phyloP scores from a whole-genome alignment of 1,139 yeast genomes.

The Wickerhamomyces sp. region DNA sequence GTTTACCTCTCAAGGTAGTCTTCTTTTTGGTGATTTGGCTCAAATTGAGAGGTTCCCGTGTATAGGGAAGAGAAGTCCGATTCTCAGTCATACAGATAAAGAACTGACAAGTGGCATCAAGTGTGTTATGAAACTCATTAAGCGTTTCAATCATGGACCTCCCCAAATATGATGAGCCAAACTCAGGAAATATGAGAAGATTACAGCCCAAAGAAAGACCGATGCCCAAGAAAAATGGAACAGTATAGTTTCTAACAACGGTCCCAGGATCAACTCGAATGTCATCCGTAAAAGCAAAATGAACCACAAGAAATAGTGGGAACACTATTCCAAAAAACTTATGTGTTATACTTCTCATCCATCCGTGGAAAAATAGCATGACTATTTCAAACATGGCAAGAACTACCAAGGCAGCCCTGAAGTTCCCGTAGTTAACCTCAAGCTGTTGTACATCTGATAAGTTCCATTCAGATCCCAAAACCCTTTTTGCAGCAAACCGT shows the following conservation, averaged over 20 bases:
- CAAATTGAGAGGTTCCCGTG: constrained; percentile 22
- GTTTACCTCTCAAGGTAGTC: constrained; percentile 27
- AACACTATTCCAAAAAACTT: constrained; percentile 41
- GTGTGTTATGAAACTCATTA: constrained; percentile 35
- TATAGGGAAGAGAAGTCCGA: constrained; percentile 11
- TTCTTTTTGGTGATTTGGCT: constrained; percentile 28
- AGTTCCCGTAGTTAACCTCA: constrained; percentile 24
- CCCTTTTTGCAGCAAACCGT: constrained; percentile 35
- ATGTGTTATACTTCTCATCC: constrained; percentile 42
- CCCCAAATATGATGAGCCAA: constrained; percentile 45
- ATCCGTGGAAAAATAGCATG: constrained; percentile 43
- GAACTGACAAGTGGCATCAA: constrained; percentile 34
- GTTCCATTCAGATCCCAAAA: constrained; percentile 27
- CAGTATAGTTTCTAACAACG: constrained; percentile 32
- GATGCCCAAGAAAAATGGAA: constrained; percentile 41
- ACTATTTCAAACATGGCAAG: constrained; percentile 39
- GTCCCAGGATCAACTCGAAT: constrained; percentile 26
- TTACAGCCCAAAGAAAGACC: constrained; percentile 39
- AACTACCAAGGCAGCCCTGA: constrained; percentile 36
- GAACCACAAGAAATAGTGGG: constrained; percentile 42
- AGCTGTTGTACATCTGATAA: constrained; percentile 27
- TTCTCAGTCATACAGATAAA: constrained; percentile 28
- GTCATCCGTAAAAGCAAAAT: constrained; percentile 39
- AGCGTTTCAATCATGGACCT: constrained; percentile 34
- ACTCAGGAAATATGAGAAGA: constrained; percentile 41